Evolutionary conservation across 805 yeast genomes (phyloP).

Genomic region (Priceomyces haplophilus): DNA sequence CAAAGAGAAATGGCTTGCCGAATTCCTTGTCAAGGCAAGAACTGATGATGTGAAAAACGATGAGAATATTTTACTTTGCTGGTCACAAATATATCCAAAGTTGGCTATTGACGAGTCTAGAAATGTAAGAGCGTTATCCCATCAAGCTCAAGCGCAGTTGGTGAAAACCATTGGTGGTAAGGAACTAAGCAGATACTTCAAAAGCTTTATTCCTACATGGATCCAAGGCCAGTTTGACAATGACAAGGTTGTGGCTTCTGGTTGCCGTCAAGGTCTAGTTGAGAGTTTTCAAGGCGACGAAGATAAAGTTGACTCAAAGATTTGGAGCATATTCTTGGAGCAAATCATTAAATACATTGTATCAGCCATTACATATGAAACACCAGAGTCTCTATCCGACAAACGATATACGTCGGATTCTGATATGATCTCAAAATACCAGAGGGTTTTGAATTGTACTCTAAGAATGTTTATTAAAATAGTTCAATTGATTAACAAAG

Average conservation of each 20-base stretch:
- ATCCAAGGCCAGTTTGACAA: constrained; percentile 67
- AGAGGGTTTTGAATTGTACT: constrained; percentile 51
- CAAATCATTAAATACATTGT: constrained; percentile 55
- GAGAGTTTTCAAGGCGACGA: constrained; percentile 55
- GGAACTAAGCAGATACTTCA: constrained; percentile 59
- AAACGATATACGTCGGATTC: constrained; percentile 64
- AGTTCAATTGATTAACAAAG: constrained; percentile 18
- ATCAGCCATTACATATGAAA: constrained; percentile 54
- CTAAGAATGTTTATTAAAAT: constrained; percentile 45
- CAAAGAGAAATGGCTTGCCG: constrained; percentile 72
- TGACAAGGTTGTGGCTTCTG: constrained; percentile 57
- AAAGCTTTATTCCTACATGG: constrained; percentile 72
- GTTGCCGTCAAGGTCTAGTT: constrained; percentile 47
- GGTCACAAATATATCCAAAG: constrained; percentile 83
- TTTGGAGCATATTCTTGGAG: constrained; percentile 59
- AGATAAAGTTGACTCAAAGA: constrained; percentile 43
- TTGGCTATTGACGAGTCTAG: constrained; percentile 70
- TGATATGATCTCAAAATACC: constrained; percentile 63
- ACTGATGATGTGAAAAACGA: constrained; percentile 33
- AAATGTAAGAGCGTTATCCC: constrained; percentile 58
- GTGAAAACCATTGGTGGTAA: constrained; percentile 51
- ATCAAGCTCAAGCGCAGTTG: constrained; percentile 56
- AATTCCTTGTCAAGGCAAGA: constrained; percentile 35
- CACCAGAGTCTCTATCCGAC: constrained; percentile 66
- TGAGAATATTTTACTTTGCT: constrained; percentile 54